A percentile compares a stretch with the other conserved stretches of the same genome.
Evolutionary conservation across 2,329 filamentous ascomycete genomes (phyloP).

Genomic region (Septoria petroselini): DNA sequence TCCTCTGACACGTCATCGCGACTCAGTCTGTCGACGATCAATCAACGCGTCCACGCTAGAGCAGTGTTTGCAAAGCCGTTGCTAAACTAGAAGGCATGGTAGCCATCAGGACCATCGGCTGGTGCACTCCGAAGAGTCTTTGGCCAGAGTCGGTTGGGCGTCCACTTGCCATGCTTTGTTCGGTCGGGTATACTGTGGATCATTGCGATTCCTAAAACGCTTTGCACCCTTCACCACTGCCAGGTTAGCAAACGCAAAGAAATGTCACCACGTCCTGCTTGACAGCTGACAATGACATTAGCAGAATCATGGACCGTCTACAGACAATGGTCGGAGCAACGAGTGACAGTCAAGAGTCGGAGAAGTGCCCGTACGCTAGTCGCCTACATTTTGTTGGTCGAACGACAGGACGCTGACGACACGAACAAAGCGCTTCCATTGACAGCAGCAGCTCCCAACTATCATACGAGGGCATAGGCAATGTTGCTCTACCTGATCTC

Average conservation of each 20-base stretch:
- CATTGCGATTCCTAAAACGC: neutral
- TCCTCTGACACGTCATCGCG: too few species aligned
- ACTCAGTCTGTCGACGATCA: too few species aligned
- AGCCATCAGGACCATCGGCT: neutral
- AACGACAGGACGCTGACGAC: neutral
- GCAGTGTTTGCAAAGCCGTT: too few species aligned
- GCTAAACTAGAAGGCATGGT: too few species aligned
- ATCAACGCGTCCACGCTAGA: too few species aligned
- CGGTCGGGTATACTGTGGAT: constrained; percentile 10
- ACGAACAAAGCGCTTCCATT: neutral
- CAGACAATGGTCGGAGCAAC: neutral
- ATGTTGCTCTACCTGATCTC: neutral
- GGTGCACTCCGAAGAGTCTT: neutral
- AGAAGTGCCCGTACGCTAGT: neutral
- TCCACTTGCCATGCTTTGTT: neutral
- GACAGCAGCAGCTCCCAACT: neutral
- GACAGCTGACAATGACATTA: neutral
- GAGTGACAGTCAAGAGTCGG: neutral
- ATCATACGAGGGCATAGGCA: neutral
- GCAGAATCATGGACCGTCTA: neutral
- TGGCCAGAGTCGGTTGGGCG: constrained; percentile 3
- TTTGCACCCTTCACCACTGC: too few species aligned
- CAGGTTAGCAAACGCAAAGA: neutral
- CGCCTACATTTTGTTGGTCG: neutral
- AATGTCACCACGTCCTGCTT: neutral